A percentile compares a stretch with the other conserved stretches of the same genome.
Conservation (phyloP, 2,329 filamentous ascomycete species). For the Microsporum audouinii region DNA sequence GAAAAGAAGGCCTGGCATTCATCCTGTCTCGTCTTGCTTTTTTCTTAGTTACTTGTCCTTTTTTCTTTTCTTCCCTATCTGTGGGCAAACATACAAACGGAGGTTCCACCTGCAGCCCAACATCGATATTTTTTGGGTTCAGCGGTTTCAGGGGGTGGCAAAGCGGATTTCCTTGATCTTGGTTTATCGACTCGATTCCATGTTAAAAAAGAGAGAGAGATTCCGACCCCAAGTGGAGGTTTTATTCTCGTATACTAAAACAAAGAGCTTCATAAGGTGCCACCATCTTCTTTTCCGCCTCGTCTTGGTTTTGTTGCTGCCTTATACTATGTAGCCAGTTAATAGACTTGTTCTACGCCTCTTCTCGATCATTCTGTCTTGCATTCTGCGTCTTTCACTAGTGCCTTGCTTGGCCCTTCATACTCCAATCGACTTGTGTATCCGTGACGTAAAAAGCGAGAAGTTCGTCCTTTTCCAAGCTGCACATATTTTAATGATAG, state of each 20-base stretch:
- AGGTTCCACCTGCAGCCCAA: not conserved
- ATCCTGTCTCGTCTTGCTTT: not conserved
- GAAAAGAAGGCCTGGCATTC: too few relatives aligned
- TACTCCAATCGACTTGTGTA: not conserved
- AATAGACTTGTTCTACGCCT: not conserved
- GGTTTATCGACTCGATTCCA: not conserved
- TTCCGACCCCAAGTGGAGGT: not conserved
- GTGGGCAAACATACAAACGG: not conserved
- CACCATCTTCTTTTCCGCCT: not conserved
- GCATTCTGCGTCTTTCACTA: not conserved
- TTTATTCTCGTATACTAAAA: slow-evolving; percentile 1
- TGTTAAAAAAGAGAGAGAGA: not conserved
- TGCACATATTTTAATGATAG: too few relatives aligned
- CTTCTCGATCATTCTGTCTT: not conserved
- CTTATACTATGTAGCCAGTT: not conserved
- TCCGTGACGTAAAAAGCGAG: too few relatives aligned
- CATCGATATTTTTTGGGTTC: not conserved
- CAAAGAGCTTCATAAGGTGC: not conserved
- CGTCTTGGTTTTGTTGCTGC: not conserved
- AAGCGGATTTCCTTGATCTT: not conserved
- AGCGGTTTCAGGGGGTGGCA: slow-evolving; percentile 5
- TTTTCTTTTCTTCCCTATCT: not conserved
- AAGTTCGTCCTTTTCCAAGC: too few relatives aligned
- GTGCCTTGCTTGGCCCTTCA: not conserved
- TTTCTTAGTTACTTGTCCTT: not conserved